These are phyloP conservation scores for Tylopilus intermedius DNA, from an alignment of 768 basidiomycete species.

Conservation along the genomic window DNA sequence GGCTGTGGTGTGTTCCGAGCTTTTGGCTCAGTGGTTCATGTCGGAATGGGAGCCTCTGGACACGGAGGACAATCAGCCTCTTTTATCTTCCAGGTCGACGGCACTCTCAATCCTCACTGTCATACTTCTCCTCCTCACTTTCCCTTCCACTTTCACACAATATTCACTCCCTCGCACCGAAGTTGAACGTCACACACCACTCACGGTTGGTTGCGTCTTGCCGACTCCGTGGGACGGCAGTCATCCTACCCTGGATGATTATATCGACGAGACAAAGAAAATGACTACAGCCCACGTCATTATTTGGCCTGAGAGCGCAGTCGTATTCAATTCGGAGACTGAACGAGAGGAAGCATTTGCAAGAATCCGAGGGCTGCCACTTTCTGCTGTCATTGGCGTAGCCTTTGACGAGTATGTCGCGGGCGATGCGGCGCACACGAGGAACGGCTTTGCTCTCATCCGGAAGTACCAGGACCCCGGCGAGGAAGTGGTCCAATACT, in stretches of 20 bases:
- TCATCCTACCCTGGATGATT: conserved; percentile 51
- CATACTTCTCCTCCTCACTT: conserved; percentile 41
- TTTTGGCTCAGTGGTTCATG: conserved; percentile 54
- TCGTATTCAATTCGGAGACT: conserved; percentile 49
- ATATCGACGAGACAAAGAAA: conserved; percentile 51
- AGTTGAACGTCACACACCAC: conserved; percentile 42
- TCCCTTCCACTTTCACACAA: conserved; percentile 52
- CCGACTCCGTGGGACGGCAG: conserved; percentile 45
- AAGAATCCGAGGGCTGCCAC: conserved; percentile 30
- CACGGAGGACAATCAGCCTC: neutral
- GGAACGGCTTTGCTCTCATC: conserved; percentile 65
- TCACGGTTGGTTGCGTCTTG: conserved; percentile 64
- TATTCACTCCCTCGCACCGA: conserved; percentile 36
- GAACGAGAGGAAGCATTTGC: conserved; percentile 50
- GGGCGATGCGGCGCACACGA: conserved; percentile 38
- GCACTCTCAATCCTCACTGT: conserved; percentile 35
- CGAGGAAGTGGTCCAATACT: conserved; percentile 50
- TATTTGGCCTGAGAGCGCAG: conserved; percentile 80
- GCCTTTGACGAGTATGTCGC: conserved; percentile 61
- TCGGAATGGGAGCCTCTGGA: conserved; percentile 16
- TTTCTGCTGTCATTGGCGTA: conserved; percentile 53
- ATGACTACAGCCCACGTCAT: conserved; percentile 51
- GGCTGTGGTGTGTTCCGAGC: conserved; percentile 61
- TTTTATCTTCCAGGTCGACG: conserved; percentile 21
- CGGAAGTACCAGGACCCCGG: conserved; percentile 31